Conservation (phyloP, 2,329 filamentous ascomycete species). For the Ramularia endophylla region DNA sequence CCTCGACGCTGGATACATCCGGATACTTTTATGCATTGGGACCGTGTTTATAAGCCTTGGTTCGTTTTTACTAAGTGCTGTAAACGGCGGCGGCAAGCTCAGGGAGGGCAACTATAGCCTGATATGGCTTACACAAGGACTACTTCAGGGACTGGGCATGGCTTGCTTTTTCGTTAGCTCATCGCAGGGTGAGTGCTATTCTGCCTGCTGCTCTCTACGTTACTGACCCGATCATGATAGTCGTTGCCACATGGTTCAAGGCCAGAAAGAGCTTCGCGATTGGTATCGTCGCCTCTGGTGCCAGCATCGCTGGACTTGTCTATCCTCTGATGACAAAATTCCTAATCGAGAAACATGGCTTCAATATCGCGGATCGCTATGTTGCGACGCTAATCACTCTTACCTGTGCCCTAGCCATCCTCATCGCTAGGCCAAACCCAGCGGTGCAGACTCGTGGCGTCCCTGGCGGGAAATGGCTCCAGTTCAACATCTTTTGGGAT, state of each 20-base stretch:
- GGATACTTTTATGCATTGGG: conserved; percentile 37
- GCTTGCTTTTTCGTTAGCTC: conserved; percentile 48
- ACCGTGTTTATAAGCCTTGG: conserved; percentile 38
- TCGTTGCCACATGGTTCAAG: conserved; percentile 46
- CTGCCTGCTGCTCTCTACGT: neutral
- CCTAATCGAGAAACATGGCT: conserved; percentile 38
- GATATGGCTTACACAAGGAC: conserved; percentile 44
- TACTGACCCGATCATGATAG: conserved; percentile 23
- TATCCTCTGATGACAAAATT: conserved; percentile 45
- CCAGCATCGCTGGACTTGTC: conserved; percentile 37
- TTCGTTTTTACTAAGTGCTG: conserved; percentile 40
- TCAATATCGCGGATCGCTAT: conserved; percentile 40
- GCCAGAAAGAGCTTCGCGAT: conserved; percentile 43
- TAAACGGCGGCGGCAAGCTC: conserved; percentile 34
- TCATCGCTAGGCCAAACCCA: conserved; percentile 42
- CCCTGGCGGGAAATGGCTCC: conserved; percentile 37
- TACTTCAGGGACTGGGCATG: conserved; percentile 45
- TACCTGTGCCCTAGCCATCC: conserved; percentile 38
- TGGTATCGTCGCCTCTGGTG: conserved; percentile 47
- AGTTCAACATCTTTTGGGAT: conserved; percentile 36
- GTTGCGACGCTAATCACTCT: conserved; percentile 37
- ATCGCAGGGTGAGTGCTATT: conserved; percentile 39
- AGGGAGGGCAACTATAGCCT: conserved; percentile 31
- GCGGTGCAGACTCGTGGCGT: conserved; percentile 33
- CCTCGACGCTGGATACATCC: conserved; percentile 42